Evolutionary conservation across 306 rosid species (phyloP).

Genomic region (Cucurbita maxima): DNA sequence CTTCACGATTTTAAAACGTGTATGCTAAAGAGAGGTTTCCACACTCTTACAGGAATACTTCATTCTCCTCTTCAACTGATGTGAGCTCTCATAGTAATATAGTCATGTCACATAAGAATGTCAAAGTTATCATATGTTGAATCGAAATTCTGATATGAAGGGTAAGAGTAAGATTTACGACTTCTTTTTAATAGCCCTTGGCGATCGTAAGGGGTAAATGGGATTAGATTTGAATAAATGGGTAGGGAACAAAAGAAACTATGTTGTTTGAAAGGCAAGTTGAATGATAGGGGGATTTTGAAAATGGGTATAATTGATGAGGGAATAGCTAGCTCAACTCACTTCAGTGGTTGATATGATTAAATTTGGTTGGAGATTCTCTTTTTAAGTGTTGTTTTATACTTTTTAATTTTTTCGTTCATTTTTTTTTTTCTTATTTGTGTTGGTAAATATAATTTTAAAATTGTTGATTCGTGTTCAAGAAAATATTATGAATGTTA

Average conservation of each 20-base stretch:
- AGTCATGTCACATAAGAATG: too few relatives aligned
- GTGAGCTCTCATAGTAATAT: too few relatives aligned
- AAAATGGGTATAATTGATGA: not conserved
- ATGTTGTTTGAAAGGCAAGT: not conserved
- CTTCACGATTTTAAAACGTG: too few relatives aligned
- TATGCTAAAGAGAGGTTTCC: too few relatives aligned
- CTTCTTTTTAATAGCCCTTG: not conserved
- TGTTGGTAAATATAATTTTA: too few relatives aligned
- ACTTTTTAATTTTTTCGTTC: not conserved
- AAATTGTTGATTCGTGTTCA: too few relatives aligned
- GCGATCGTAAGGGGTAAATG: not conserved
- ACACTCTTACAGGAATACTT: too few relatives aligned
- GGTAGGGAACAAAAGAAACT: not conserved
- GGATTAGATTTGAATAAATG: not conserved
- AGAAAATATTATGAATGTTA: too few relatives aligned
- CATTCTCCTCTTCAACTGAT: too few relatives aligned
- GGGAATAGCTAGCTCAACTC: not conserved
- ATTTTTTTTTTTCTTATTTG: not conserved
- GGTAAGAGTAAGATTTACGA: not conserved
- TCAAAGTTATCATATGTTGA: too few relatives aligned
- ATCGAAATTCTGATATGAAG: too few relatives aligned
- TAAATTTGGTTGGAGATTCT: not conserved
- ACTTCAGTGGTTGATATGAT: conserved; percentile 3
- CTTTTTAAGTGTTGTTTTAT: not conserved
- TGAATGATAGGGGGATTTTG: not conserved